Conservation (phyloP, 495 filamentous ascomycete genomes). For the Usnea hakonensis region DNA sequence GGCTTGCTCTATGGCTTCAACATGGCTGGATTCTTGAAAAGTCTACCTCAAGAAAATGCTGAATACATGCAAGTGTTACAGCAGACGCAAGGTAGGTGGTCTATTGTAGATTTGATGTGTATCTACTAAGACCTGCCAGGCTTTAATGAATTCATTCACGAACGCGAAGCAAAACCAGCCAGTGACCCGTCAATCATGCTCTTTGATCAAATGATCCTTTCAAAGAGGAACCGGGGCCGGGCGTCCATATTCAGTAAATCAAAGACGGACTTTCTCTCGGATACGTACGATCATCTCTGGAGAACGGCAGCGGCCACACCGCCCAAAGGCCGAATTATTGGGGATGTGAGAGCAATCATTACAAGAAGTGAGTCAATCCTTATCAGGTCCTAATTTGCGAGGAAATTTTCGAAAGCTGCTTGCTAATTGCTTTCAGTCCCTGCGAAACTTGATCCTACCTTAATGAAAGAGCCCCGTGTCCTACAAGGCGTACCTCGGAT, state of each 20-base stretch:
- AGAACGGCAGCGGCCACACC: constrained; percentile 75
- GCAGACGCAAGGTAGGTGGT: constrained; percentile 78
- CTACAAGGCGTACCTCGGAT: constrained; percentile 67
- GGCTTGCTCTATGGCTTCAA: constrained; percentile 89
- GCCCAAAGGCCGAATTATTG: constrained; percentile 62
- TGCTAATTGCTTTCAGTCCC: constrained; percentile 46
- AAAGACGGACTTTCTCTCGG: constrained; percentile 65
- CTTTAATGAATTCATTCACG: constrained; percentile 96
- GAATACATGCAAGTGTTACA: constrained; percentile 82
- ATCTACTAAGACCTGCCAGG: constrained; percentile 39
- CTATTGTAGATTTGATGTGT: not conserved
- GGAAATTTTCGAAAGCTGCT: not conserved
- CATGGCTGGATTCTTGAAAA: constrained; percentile 86
- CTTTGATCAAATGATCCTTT: constrained; percentile 92
- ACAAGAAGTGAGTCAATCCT: constrained; percentile 46
- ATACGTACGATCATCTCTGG: constrained; percentile 90
- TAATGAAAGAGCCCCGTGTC: constrained; percentile 83
- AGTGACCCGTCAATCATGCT: constrained; percentile 68
- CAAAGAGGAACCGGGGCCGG: constrained; percentile 81
- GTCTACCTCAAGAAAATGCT: constrained; percentile 81
- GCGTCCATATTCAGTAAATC: constrained; percentile 42
- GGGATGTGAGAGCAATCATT: constrained; percentile 52
- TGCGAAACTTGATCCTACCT: constrained; percentile 69
- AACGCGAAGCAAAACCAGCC: constrained; percentile 61
- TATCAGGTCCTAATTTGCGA: not conserved